A percentile compares a stretch with the other conserved stretches of the same genome.
These are phyloP conservation scores for Penicillium waksmanii DNA, from an alignment of 495 filamentous ascomycete species.

Conservation along the genomic window DNA sequence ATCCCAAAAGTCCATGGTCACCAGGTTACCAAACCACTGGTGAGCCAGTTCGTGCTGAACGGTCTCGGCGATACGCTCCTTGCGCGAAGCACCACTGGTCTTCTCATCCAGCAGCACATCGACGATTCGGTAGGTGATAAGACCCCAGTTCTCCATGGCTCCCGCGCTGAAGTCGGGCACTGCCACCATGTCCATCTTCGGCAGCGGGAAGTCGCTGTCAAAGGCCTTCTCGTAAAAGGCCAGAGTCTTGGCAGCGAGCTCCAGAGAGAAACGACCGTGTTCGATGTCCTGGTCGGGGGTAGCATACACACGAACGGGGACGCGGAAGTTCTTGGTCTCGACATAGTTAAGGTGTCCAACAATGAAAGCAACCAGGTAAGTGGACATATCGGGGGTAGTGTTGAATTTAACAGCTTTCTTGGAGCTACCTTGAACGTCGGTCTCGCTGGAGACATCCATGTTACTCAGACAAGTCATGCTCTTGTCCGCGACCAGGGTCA, in stretches of 20 bases:
- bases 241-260: slow-evolving; percentile 61
- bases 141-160: slow-evolving; percentile 99
- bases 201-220: slow-evolving; percentile 55
- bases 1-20: slow-evolving; percentile 99
- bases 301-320: slow-evolving; percentile 66
- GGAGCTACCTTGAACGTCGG: slow-evolving; percentile 54
- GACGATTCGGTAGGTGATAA: slow-evolving; percentile 92
- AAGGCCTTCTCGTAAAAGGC: slow-evolving; percentile 61
- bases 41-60: slow-evolving; percentile 98
- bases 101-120: slow-evolving; percentile 92
- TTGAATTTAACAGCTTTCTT: slow-evolving; percentile 70
- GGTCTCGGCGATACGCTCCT: slow-evolving; percentile 90
- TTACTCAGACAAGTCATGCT: slow-evolving; percentile 68
- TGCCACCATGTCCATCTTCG: slow-evolving; percentile 99
- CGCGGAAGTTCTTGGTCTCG: slow-evolving; percentile 66
- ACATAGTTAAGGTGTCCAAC: slow-evolving; percentile 68
- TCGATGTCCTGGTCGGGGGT: slow-evolving; percentile 68
- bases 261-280: slow-evolving; percentile 66
- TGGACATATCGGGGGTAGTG: slow-evolving; percentile 69
- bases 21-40: slow-evolving; percentile 98
- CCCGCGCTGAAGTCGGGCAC: slow-evolving; percentile 93
- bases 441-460: slow-evolving; percentile 67
- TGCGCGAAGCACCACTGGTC: slow-evolving; percentile 85
- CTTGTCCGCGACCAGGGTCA: slow-evolving; percentile 66
- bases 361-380: slow-evolving; percentile 71